Evolutionary conservation across 2,329 filamentous ascomycete species (phyloP).

Genomic region (Microdochium bolleyi): DNA sequence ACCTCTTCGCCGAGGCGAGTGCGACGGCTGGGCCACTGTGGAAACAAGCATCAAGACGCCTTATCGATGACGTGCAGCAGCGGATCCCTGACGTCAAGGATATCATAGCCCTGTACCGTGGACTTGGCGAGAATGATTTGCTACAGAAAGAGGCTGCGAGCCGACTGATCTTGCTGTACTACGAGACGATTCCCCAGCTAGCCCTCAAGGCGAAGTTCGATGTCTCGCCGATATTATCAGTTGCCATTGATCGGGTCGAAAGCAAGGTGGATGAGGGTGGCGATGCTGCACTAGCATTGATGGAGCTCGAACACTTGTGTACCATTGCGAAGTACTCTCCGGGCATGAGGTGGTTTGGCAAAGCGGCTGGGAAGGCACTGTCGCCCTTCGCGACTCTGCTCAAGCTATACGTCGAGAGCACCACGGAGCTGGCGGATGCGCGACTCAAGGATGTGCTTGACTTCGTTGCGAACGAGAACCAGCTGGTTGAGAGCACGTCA

Average conservation of each 20-base stretch:
- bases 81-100: constrained; percentile 78
- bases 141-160: constrained; percentile 74
- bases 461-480: constrained; percentile 55
- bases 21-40: constrained; percentile 46
- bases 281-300: constrained; percentile 47
- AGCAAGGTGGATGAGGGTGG: constrained; percentile 39
- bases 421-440: constrained; percentile 36
- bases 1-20: constrained; percentile 46
- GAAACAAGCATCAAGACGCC: constrained; percentile 58
- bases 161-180: constrained; percentile 75
- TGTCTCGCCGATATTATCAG: constrained; percentile 67
- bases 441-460: constrained; percentile 48
- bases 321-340: constrained; percentile 73
- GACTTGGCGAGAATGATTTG: constrained; percentile 58
- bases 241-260: constrained; percentile 56
- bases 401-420: constrained; percentile 44
- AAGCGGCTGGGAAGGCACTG: constrained; percentile 51
- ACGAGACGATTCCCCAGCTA: constrained; percentile 70
- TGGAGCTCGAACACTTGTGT: constrained; percentile 76
- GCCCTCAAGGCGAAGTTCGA: constrained; percentile 84
- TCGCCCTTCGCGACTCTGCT: constrained; percentile 70
- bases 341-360: constrained; percentile 86
- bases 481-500: constrained; percentile 49
- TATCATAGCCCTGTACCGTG: constrained; percentile 65
- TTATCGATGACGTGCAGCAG: constrained; percentile 68